Percentiles rank a stretch among this genome's conserved stretches.
Conservation (phyloP, 2,329 filamentous ascomycete genomes). For the Rachicladosporium sp. region DNA sequence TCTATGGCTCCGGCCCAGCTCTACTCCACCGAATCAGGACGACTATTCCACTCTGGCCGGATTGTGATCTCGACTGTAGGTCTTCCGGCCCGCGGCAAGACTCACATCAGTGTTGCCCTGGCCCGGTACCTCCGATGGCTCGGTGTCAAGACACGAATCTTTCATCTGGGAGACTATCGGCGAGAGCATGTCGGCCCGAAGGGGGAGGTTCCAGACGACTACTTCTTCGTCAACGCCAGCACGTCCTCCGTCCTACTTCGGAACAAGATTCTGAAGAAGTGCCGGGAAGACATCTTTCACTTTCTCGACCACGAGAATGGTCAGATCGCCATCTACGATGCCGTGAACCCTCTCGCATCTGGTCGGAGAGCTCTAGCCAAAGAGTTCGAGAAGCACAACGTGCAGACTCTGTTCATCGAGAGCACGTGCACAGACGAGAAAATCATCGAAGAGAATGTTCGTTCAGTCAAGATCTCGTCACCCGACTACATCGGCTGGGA, state of each 20-base stretch:
- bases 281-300: constrained; percentile 89
- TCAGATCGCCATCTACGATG: constrained; percentile 96
- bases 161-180: constrained; percentile 93
- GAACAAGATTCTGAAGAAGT: constrained; percentile 96
- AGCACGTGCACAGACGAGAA: constrained; percentile 86
- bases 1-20: constrained; percentile 89
- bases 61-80: constrained; percentile 98
- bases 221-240: constrained; percentile 93
- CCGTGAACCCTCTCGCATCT: constrained; percentile 79
- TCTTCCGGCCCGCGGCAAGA: constrained; percentile 88
- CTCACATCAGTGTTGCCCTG: constrained; percentile 92
- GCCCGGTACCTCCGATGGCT: constrained; percentile 93
- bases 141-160: constrained; percentile 94
- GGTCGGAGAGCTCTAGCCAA: constrained; percentile 78
- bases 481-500: constrained; percentile 94
- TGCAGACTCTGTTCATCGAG: constrained; percentile 92
- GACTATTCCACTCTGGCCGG: constrained; percentile 90
- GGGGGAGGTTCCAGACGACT: constrained; percentile 83
- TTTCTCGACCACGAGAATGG: constrained; percentile 96
- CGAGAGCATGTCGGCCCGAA: constrained; percentile 77
- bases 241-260: constrained; percentile 83
- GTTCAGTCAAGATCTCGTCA: constrained; percentile 94
- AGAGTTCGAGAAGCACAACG: constrained; percentile 95
- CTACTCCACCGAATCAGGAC: constrained; percentile 94
- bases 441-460: constrained; percentile 91